A percentile compares a stretch with the other conserved stretches of the same genome.
phyloP scores from a whole-genome alignment of 305 asterid species.

The Coffea humblotiana region DNA sequence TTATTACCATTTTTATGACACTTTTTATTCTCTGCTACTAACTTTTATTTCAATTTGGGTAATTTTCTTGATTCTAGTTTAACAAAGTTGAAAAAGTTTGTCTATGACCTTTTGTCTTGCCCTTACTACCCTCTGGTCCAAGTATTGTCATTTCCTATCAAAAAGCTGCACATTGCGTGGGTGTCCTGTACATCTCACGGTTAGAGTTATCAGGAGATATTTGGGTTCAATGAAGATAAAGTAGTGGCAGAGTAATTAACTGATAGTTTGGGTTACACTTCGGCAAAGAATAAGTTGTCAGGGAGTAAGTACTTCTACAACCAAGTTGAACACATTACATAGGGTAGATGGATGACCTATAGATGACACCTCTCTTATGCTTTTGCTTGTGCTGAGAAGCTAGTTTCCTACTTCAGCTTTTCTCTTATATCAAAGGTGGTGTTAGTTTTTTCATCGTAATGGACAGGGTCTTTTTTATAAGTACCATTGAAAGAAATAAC shows the following conservation, averaged over 20 bases:
- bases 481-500: background rate
- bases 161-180: background rate
- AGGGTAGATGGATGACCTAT: background rate
- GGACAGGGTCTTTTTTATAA: background rate
- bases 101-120: background rate
- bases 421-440: background rate
- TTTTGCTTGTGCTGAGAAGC: constrained; percentile 1
- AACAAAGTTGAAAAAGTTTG: background rate
- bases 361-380: background rate
- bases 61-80: background rate
- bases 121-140: background rate
- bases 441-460: background rate
- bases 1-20: background rate
- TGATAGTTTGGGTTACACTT: background rate
- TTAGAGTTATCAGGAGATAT: background rate
- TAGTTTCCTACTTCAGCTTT: background rate
- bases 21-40: too few species aligned
- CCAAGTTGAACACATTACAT: background rate
- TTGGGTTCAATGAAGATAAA: background rate
- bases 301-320: background rate
- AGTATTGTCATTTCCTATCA: background rate
- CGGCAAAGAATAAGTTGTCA: background rate
- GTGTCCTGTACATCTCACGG: background rate
- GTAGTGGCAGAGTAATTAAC: background rate
- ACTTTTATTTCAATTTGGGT: background rate